Conservation (phyloP, 345 rosid species). For the Citrus maxima region DNA sequence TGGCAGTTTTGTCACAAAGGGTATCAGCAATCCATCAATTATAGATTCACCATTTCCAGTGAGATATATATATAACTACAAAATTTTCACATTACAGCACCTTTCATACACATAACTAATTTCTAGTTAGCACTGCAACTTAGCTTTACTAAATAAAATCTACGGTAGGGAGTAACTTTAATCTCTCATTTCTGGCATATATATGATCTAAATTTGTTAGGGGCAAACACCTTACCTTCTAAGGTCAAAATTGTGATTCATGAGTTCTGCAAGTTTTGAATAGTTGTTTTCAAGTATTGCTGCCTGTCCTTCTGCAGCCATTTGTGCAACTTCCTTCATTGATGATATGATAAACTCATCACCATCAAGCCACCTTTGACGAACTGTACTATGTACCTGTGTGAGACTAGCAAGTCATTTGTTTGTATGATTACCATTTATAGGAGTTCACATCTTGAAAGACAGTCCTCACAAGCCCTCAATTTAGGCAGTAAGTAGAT, state of each 20-base stretch:
- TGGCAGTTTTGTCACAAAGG: no score
- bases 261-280: conserved; percentile 60
- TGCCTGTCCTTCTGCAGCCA: conserved; percentile 62
- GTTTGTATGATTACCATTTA: neutral
- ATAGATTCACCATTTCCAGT: neutral
- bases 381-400: conserved; percentile 86
- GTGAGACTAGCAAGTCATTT: neutral
- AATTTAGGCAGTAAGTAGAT: neutral
- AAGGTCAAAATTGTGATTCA: conserved; percentile 82
- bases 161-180: neutral
- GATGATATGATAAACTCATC: conserved; percentile 68
- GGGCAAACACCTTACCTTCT: conserved; percentile 49
- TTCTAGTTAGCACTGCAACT: no score
- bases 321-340: conserved; percentile 64
- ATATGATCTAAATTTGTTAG: neutral
- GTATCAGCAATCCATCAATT: neutral
- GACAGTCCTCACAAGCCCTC: neutral
- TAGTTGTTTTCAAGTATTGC: conserved; percentile 64
- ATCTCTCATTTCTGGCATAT: neutral
- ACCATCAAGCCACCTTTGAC: conserved; percentile 88
- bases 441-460: neutral
- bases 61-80: neutral
- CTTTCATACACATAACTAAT: neutral
- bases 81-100: neutral
- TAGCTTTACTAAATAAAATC: neutral